Evolutionary conservation across 768 basidiomycete genomes (phyloP).

Genomic region (Boletus edulis): DNA sequence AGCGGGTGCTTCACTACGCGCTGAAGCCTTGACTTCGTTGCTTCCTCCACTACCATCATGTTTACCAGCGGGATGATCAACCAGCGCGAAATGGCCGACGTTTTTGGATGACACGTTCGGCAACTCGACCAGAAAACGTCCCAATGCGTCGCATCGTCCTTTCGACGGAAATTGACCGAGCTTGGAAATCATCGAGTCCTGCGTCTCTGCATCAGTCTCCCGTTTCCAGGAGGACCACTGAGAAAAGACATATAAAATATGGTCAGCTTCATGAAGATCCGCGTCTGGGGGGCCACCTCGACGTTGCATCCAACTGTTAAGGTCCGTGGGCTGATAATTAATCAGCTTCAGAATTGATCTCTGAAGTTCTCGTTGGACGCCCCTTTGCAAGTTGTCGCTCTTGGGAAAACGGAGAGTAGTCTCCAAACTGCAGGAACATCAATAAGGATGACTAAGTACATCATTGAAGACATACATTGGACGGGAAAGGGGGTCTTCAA

Average conservation of each 20-base stretch:
- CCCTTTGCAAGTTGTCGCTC: neutral
- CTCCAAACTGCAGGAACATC: neutral
- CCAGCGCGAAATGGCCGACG: neutral
- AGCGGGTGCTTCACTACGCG: neutral
- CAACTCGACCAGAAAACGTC: neutral
- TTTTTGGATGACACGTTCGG: neutral
- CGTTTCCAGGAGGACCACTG: neutral
- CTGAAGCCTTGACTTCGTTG: neutral
- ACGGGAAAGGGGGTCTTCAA: constrained; percentile 1
- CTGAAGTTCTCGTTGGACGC: too few relatives aligned
- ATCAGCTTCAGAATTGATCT: too few relatives aligned
- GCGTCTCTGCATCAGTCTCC: neutral
- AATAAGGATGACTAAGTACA: neutral
- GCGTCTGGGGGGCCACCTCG: neutral
- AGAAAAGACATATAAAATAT: neutral
- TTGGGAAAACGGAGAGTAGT: neutral
- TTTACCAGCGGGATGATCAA: neutral
- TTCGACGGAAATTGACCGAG: neutral
- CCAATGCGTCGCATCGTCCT: constrained; percentile 5
- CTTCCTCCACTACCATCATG: neutral
- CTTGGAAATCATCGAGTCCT: neutral
- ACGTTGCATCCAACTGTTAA: neutral
- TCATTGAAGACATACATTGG: constrained; percentile 1
- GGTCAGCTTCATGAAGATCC: neutral
- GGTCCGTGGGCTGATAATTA: neutral